Conservation (phyloP, 768 basidiomycete species). For the Tephrocybe sp. region DNA sequence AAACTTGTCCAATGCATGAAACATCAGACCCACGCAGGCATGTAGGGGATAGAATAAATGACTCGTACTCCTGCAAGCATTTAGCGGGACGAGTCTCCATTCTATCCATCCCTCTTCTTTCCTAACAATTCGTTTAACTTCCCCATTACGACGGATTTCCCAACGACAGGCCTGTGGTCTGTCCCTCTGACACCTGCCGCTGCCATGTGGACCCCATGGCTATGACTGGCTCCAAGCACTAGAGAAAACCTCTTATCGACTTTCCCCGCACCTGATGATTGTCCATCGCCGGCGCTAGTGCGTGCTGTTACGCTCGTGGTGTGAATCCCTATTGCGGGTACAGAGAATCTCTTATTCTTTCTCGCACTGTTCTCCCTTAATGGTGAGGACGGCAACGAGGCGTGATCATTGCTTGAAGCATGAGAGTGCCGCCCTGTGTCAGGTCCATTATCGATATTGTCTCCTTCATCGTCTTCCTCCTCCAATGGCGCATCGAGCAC, state of each 20-base stretch:
- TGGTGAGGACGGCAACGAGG: slow-evolving; percentile 26
- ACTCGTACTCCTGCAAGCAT: not conserved
- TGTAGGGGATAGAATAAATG: not conserved
- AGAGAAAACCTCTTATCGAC: slow-evolving; percentile 48
- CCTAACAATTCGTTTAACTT: slow-evolving; percentile 55
- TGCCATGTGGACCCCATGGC: slow-evolving; percentile 9
- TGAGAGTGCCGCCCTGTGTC: not conserved
- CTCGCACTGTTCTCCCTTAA: slow-evolving; percentile 60
- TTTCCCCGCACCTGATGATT: slow-evolving; percentile 28
- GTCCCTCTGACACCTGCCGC: slow-evolving; percentile 14
- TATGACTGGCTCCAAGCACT: slow-evolving; percentile 41
- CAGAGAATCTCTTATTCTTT: slow-evolving; percentile 63
- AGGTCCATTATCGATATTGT: not conserved
- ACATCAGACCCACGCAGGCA: not conserved
- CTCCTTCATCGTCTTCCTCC: slow-evolving; percentile 8
- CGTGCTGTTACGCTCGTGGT: slow-evolving; percentile 67
- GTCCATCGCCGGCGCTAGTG: slow-evolving; percentile 27
- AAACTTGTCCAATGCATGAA: too few species aligned
- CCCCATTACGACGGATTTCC: slow-evolving; percentile 48
- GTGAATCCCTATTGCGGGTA: slow-evolving; percentile 76
- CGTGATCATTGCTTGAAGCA: slow-evolving; percentile 5
- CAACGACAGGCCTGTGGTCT: slow-evolving; percentile 23
- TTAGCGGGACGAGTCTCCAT: not conserved
- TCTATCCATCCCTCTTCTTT: slow-evolving; percentile 23
- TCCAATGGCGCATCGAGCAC: slow-evolving; percentile 14